Evolutionary conservation across 176 grass and related monocot species (phyloP), one percentile per base, ranked within the genome.

Genomic region (Oryza longistaminata): DNA sequence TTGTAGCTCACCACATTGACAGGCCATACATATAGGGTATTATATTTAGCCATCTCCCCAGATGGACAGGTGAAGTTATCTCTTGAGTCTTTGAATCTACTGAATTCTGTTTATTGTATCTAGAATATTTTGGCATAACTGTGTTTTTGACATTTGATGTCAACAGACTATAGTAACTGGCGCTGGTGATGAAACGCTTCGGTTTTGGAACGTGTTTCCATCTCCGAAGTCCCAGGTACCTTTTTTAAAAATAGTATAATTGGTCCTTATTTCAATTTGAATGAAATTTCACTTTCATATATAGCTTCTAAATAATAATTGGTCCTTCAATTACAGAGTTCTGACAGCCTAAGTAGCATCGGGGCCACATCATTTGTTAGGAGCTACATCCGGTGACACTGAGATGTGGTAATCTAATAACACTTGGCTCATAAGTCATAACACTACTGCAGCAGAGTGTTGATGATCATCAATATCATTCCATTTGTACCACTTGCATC

Each of bases 141-240:
- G 21, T 11, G 11, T 8, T 76, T 83, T 48, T 6, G 4, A 31
- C 40, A 34, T 6, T 70, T 58, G 4, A 21, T 79, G 29, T 87
- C 68, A 79, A 91, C 90, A 99, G 97, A 99, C 91, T 58, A 96
- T 99, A 65, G 93, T 99, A 80, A 99, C 97, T 68, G 97, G 97
- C 3, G 97, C 97, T 26, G 97, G 97, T 67, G 97, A 99, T 8
- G 97, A 99, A 92, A 99, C 93, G 6, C 88, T 99, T 8, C 87
- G 97, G 26, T 96, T 99, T 78, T 99, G 97, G 97, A 99, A 99
- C 9, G 97, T 99, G 66, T 99, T 99, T 62, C 97, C 97, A 7
- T 96, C 89, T 85, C 93, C 93, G n/a, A 96, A 99, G 91, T 99
- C 86, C 67, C 93, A 96, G 97, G 97, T 96, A 82, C 67, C 16